Evolutionary conservation across 2,329 filamentous ascomycete species (phyloP), one percentile per base, ranked within the genome.

Genomic region (Bisporella sp.): DNA sequence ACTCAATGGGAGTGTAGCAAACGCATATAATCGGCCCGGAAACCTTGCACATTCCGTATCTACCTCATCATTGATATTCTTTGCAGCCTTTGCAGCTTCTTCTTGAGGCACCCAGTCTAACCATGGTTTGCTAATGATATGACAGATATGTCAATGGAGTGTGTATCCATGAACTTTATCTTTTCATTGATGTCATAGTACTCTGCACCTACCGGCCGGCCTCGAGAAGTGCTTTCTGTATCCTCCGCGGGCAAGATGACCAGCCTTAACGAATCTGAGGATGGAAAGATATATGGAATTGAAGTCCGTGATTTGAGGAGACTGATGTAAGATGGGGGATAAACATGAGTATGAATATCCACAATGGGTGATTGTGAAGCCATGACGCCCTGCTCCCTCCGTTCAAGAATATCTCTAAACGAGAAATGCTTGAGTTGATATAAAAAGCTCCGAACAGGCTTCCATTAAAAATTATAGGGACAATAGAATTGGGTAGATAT

Each of bases 111-210:
- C 70, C 64, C 95, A 96, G 68, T 96, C 91, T 2, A 96, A 77
- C 91, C 91, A 96, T 0, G 91, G 64, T 96, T 96, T 11, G 91
- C 91, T 28, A 96, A 81, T 1, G 88, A 93, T 55, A 96, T 82
- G 46, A 96, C 87, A 1, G 87, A 93, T 56, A 85, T 82, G 67
- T 86, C 79, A 65, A 96, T 96, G 48, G 73, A 73, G 69, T 96
- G 91, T 12, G 76, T 79, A 66, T 89, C 77, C 91, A 96, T 96
- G 71, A 96, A 96, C 45, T 81, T 76, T 11, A 96, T 75, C 64
- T 96, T 96, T 59, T 88, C 77, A 12, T 74, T 71, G 51, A 95
- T 83, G 42, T 89, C 87, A 55, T 84, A 88, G 73, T 92, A 96
- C 61, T 91, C 87, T 1, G 81, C 74, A 28, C 89, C 92, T 41